Conservation (phyloP, 2,329 filamentous ascomycete species). For the Pezicula neosporulosa region DNA sequence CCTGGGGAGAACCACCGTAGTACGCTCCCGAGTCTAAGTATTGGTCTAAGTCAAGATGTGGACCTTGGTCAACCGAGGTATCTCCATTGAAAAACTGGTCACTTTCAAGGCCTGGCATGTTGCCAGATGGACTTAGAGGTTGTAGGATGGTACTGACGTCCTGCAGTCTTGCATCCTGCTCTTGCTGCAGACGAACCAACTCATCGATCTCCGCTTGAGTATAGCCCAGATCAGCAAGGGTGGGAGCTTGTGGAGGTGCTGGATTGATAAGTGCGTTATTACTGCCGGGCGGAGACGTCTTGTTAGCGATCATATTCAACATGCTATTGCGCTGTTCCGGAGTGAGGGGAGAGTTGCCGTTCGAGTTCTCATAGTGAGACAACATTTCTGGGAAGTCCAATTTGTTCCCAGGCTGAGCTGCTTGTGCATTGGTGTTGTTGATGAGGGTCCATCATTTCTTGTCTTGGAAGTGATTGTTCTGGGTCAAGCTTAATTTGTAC, state of each 20-base stretch:
- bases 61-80: slow-evolving; percentile 31
- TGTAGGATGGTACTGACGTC: slow-evolving; percentile 71
- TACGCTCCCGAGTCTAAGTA: slow-evolving; percentile 43
- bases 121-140: slow-evolving; percentile 76
- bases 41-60: slow-evolving; percentile 46
- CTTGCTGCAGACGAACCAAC: slow-evolving; percentile 72
- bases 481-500: slow-evolving; percentile 53
- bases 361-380: slow-evolving; percentile 32
- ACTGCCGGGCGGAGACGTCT: slow-evolving; percentile 19
- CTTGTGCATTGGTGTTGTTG: slow-evolving; percentile 58
- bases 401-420: slow-evolving; percentile 25
- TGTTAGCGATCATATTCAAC: slow-evolving; percentile 54
- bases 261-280: slow-evolving; percentile 28
- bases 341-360: slow-evolving; percentile 51
- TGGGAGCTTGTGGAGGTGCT: slow-evolving; percentile 38
- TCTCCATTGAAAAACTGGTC: slow-evolving; percentile 27
- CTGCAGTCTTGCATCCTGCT: slow-evolving; percentile 75
- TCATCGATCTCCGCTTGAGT: slow-evolving; percentile 76
- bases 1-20: slow-evolving; percentile 20
- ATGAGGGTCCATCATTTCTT: slow-evolving; percentile 64
- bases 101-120: slow-evolving; percentile 65
- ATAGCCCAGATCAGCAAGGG: slow-evolving; percentile 59
- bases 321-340: slow-evolving; percentile 57
- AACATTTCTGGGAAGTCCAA: slow-evolving; percentile 50
- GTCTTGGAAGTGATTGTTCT: slow-evolving; percentile 52